These are phyloP conservation scores for Trichoderma koningiopsis DNA, from an alignment of 2,329 filamentous ascomycete species.

Conservation along the genomic window DNA sequence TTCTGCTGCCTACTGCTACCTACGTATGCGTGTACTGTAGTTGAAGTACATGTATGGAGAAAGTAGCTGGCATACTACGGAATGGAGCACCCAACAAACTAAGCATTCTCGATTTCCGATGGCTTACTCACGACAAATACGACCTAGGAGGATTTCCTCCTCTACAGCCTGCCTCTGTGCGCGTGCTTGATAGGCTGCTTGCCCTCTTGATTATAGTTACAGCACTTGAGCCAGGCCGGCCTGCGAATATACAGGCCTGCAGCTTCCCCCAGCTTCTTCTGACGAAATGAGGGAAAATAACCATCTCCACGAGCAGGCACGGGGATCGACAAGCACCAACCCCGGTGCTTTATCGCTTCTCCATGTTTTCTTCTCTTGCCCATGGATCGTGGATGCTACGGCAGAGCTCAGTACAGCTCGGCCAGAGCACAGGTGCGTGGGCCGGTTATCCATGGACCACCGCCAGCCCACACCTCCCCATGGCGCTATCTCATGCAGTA, in stretches of 20 bases:
- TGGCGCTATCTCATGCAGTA: slow-evolving; percentile 29
- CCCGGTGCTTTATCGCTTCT: slow-evolving; percentile 22
- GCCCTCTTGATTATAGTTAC: not conserved
- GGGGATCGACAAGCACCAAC: slow-evolving; percentile 25
- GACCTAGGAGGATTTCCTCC: not conserved
- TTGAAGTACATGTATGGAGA: not conserved
- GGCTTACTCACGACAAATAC: not conserved
- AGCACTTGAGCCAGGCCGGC: not conserved
- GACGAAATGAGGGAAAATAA: slow-evolving; percentile 1
- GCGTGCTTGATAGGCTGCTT: not conserved
- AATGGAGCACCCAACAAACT: not conserved
- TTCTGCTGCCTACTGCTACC: not conserved
- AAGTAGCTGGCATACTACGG: not conserved
- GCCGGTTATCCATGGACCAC: slow-evolving; percentile 17
- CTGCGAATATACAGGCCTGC: not conserved
- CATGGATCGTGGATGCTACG: slow-evolving; percentile 22
- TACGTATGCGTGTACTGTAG: not conserved
- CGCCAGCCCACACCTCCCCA: slow-evolving; percentile 20
- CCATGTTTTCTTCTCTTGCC: slow-evolving; percentile 24
- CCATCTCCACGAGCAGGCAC: slow-evolving; percentile 24
- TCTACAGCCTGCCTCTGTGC: not conserved
- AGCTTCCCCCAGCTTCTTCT: not conserved
- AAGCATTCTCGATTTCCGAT: not conserved
- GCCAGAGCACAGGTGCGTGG: slow-evolving; percentile 13
- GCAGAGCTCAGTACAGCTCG: not conserved